Evolutionary conservation across 345 rosid species (phyloP).

Genomic region (Boechera retrofracta): DNA sequence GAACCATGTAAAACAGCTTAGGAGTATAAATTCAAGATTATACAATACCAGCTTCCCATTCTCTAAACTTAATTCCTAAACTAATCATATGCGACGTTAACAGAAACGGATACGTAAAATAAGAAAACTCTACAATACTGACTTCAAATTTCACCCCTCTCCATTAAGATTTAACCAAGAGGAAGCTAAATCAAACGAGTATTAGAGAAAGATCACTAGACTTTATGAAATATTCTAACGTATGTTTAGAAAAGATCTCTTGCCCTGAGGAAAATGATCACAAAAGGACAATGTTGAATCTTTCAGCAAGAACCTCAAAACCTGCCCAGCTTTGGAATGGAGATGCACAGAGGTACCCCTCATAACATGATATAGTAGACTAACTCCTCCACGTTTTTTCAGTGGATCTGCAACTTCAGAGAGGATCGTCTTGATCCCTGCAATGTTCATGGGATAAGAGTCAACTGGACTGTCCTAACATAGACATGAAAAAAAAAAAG

Average conservation of each 20-base stretch:
- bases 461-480: conserved; percentile 23
- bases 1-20: not conserved
- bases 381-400: conserved; percentile 61
- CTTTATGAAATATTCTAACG: not conserved
- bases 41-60: too few species aligned
- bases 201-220: too few species aligned
- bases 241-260: conserved; percentile 27
- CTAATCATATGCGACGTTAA: too few species aligned
- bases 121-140: too few species aligned
- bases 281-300: conserved; percentile 53
- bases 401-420: conserved; percentile 54
- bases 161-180: too few species aligned
- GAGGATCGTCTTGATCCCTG: conserved; percentile 68
- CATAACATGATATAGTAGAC: conserved; percentile 63
- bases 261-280: conserved; percentile 60
- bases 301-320: conserved; percentile 56
- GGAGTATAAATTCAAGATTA: not conserved
- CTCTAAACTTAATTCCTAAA: too few species aligned
- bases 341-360: conserved; percentile 58
- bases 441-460: conserved; percentile 25
- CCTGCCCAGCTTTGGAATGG: conserved; percentile 68
- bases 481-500: conserved; percentile 1
- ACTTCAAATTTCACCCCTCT: too few species aligned
- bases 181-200: too few species aligned
- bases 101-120: too few species aligned